These are phyloP conservation scores for Tubosaeta sp. DNA, from an alignment of 768 basidiomycete species.

Conservation along the genomic window DNA sequence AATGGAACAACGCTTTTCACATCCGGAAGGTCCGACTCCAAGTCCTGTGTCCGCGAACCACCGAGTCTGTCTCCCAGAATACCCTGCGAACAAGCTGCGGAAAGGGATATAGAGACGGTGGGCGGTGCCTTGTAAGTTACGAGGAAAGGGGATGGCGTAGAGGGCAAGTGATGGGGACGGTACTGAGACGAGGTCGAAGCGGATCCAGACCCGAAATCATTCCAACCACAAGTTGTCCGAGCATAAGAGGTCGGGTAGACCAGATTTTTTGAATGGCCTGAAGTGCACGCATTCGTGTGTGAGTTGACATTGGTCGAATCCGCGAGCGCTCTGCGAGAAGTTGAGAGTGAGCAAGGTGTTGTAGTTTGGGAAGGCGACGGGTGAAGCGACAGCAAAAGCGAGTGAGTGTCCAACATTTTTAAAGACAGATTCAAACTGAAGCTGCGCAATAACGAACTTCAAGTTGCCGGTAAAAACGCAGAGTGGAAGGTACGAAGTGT, in stretches of 20 bases:
- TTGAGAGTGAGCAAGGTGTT: neutral
- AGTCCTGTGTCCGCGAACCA: constrained; percentile 5
- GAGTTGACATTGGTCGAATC: constrained; percentile 25
- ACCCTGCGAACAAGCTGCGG: constrained; percentile 29
- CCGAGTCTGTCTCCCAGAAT: neutral
- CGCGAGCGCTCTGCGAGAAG: constrained; percentile 18
- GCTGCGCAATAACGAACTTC: constrained; percentile 7
- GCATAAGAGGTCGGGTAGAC: constrained; percentile 17
- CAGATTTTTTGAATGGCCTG: constrained; percentile 6
- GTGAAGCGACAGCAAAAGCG: constrained; percentile 3
- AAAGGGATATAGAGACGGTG: constrained; percentile 37
- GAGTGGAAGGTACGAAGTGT: constrained; percentile 11
- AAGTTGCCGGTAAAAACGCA: constrained; percentile 5
- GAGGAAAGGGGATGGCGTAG: constrained; percentile 15
- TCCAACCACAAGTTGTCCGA: constrained; percentile 13
- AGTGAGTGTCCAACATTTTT: constrained; percentile 18
- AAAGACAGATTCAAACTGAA: constrained; percentile 1
- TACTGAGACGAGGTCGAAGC: neutral
- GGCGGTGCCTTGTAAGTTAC: constrained; percentile 33
- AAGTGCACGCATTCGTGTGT: constrained; percentile 4
- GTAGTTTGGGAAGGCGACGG: neutral
- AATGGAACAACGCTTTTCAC: constrained; percentile 35
- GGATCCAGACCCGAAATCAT: constrained; percentile 2
- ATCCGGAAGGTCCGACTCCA: constrained; percentile 24
- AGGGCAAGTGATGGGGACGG: constrained; percentile 6